These are phyloP conservation scores for Exophiala aquamarina DNA, from an alignment of 2,329 filamentous ascomycete species.

Conservation along the genomic window DNA sequence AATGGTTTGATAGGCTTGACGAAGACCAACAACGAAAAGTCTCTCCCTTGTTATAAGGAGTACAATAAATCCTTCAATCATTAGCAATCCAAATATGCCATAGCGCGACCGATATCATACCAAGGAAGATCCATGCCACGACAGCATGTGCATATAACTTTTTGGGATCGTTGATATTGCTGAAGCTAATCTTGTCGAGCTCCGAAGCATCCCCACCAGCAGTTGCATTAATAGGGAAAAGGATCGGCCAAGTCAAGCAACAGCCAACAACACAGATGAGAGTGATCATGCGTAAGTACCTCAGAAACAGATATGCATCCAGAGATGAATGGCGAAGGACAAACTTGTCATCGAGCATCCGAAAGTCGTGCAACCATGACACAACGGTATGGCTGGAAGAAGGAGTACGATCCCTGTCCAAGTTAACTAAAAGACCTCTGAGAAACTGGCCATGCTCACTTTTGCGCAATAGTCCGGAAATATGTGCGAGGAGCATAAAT, in stretches of 20 bases:
- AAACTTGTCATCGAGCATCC: slow-evolving; percentile 67
- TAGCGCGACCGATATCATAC: slow-evolving; percentile 46
- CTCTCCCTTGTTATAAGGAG: slow-evolving; percentile 84
- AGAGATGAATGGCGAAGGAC: slow-evolving; percentile 88
- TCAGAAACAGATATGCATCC: slow-evolving; percentile 87
- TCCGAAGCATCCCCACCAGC: slow-evolving; percentile 67
- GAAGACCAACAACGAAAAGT: slow-evolving; percentile 86
- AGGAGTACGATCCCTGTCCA: slow-evolving; percentile 25
- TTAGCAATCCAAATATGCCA: not conserved
- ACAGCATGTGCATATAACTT: slow-evolving; percentile 78
- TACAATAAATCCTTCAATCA: slow-evolving; percentile 63
- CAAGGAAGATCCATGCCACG: slow-evolving; percentile 77
- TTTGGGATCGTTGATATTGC: slow-evolving; percentile 65
- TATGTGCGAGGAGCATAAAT: slow-evolving; percentile 48
- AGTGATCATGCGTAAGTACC: slow-evolving; percentile 77
- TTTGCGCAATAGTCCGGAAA: slow-evolving; percentile 26
- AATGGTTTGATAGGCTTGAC: slow-evolving; percentile 86
- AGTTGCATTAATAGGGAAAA: slow-evolving; percentile 87
- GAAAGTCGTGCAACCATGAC: slow-evolving; percentile 41
- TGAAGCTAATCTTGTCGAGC: slow-evolving; percentile 78
- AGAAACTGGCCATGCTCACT: slow-evolving; percentile 31
- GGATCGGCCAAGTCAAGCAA: slow-evolving; percentile 79
- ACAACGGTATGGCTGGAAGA: slow-evolving; percentile 21
- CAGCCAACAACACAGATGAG: slow-evolving; percentile 80
- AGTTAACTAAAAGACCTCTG: not conserved